Percentiles rank a stretch among this genome's conserved stretches.
These are phyloP conservation scores for Cytospora mali DNA, from an alignment of 2,329 filamentous ascomycete species.

Conservation along the genomic window DNA sequence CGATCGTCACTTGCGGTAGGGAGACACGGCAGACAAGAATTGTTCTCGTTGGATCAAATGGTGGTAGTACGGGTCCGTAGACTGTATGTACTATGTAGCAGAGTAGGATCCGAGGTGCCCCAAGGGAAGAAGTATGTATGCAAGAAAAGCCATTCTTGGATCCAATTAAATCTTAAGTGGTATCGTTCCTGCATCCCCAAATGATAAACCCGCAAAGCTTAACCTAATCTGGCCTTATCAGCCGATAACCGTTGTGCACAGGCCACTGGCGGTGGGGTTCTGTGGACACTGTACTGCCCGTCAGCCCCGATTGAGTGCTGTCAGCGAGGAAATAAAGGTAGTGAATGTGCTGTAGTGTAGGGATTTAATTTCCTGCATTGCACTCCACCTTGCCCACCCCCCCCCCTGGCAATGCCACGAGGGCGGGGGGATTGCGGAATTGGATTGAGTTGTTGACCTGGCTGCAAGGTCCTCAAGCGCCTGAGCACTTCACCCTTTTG, in stretches of 20 bases:
- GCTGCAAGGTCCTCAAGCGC: no score
- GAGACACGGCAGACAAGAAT: background rate
- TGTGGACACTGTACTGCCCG: no score
- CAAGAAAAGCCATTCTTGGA: no score
- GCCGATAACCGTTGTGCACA: slow-evolving; percentile 1
- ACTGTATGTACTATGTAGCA: no score
- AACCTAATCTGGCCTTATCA: background rate
- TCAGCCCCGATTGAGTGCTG: no score
- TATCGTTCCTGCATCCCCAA: slow-evolving; percentile 20
- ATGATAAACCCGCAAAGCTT: background rate
- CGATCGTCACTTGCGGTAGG: background rate
- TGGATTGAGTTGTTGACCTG: background rate
- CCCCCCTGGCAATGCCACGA: no score
- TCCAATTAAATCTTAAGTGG: no score
- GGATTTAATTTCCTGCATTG: background rate
- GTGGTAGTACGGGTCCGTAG: no score
- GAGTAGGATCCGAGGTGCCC: background rate
- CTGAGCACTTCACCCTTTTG: background rate
- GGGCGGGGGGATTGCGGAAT: slow-evolving; percentile 12
- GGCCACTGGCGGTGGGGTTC: no score
- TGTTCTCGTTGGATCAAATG: background rate
- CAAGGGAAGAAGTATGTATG: no score
- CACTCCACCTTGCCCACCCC: no score
- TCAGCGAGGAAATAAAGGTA: slow-evolving; percentile 5
- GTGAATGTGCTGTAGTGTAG: no score